phyloP scores from a whole-genome alignment of 2,329 filamentous ascomycete species.

The Epicoccum sorghinum region DNA sequence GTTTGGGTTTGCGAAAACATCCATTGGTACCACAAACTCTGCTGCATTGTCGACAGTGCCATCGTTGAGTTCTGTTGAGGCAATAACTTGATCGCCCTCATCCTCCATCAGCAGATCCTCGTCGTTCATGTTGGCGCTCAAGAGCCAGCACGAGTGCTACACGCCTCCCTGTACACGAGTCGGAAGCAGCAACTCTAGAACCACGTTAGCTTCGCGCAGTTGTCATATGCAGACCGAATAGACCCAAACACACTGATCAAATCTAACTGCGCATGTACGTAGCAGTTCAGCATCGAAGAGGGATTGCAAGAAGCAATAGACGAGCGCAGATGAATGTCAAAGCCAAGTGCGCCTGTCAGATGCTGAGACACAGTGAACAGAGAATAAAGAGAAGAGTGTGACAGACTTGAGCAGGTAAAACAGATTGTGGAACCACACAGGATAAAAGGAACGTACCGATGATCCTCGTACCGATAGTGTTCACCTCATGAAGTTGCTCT shows the following conservation, averaged over 20 bases:
- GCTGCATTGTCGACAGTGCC: constrained; percentile 18
- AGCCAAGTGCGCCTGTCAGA: too few species aligned
- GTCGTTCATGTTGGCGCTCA: constrained; percentile 31
- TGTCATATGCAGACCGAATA: neutral
- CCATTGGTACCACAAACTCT: constrained; percentile 39
- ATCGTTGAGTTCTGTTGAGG: constrained; percentile 44
- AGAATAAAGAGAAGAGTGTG: too few species aligned
- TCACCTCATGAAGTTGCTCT: constrained; percentile 4
- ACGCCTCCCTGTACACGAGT: constrained; percentile 24
- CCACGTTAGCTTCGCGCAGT: neutral
- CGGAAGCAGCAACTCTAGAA: constrained; percentile 16
- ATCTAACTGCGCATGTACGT: too few species aligned
- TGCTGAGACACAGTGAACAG: too few species aligned
- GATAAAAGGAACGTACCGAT: too few species aligned
- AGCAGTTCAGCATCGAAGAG: too few species aligned
- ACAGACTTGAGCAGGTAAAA: too few species aligned
- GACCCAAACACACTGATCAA: too few species aligned
- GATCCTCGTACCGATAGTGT: neutral
- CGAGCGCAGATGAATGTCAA: too few species aligned
- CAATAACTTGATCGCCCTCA: constrained; percentile 24
- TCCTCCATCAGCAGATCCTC: constrained; percentile 41
- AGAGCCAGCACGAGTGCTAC: constrained; percentile 19
- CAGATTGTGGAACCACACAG: too few species aligned
- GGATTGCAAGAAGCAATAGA: too few species aligned
- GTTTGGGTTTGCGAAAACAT: constrained; percentile 30